Conservation (phyloP, 805 yeast species). For the Suhomyces pyralidae region DNA sequence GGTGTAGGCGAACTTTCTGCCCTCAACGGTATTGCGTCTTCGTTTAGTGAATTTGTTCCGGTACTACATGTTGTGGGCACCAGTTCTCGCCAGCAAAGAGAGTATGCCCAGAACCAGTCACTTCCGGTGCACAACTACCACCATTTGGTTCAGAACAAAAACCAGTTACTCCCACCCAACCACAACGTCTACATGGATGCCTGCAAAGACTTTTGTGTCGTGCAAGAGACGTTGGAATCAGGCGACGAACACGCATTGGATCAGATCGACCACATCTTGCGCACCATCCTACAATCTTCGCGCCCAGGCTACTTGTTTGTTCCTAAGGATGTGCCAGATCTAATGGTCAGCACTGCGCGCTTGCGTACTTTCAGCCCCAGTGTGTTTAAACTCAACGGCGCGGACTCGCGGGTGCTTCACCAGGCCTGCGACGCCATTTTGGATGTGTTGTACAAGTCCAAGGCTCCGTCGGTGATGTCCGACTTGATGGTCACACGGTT, state of each 20-base stretch:
- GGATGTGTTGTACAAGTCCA: constrained; percentile 47
- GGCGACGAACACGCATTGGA: constrained; percentile 19
- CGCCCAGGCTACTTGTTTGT: constrained; percentile 82
- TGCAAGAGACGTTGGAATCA: constrained; percentile 35
- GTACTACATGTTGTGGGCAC: constrained; percentile 84
- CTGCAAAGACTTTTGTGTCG: constrained; percentile 56
- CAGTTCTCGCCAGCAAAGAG: constrained; percentile 21
- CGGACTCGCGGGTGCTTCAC: constrained; percentile 10
- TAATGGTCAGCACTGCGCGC: constrained; percentile 19
- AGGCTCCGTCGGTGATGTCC: constrained; percentile 63
- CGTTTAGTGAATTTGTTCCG: constrained; percentile 79
- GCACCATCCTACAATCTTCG: constrained; percentile 50
- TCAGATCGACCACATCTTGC: constrained; percentile 68
- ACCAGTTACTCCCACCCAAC: constrained; percentile 54
- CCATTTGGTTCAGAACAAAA: constrained; percentile 56
- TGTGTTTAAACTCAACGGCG: background rate
- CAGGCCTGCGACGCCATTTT: constrained; percentile 38
- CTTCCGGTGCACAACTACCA: constrained; percentile 37
- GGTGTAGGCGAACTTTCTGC: constrained; percentile 93
- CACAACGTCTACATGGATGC: constrained; percentile 64
- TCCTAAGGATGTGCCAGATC: constrained; percentile 66
- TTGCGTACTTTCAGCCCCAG: constrained; percentile 11
- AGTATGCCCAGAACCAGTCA: constrained; percentile 16
- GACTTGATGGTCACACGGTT: constrained; percentile 71
- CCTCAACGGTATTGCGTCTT: constrained; percentile 76